phyloP scores from a whole-genome alignment of 2,329 filamentous ascomycete species.

The Monilinia polystroma region DNA sequence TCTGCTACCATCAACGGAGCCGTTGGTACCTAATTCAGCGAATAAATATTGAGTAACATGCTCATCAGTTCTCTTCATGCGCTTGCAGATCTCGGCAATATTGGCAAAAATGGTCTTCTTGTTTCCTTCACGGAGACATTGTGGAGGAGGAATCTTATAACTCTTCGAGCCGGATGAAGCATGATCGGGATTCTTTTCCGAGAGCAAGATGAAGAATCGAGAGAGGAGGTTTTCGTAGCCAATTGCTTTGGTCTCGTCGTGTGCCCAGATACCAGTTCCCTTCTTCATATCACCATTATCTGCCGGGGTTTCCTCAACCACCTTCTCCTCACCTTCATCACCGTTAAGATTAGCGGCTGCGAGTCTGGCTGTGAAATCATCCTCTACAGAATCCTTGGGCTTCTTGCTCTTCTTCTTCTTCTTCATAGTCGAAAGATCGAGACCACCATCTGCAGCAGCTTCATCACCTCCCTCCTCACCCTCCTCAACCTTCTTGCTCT shows the following conservation, averaged over 20 bases:
- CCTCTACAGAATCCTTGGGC: slow-evolving; percentile 40
- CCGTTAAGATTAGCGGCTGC: slow-evolving; percentile 40
- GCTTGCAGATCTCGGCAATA: slow-evolving; percentile 97
- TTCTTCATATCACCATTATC: slow-evolving; percentile 42
- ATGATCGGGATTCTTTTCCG: slow-evolving; percentile 96
- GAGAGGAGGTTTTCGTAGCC: slow-evolving; percentile 81
- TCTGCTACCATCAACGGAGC: slow-evolving; percentile 89
- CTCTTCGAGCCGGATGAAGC: slow-evolving; percentile 84
- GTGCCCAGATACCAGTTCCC: slow-evolving; percentile 43
- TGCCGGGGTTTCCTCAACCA: slow-evolving; percentile 31
- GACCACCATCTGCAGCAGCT: slow-evolving; percentile 49
- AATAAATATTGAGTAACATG: slow-evolving; percentile 97
- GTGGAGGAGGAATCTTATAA: slow-evolving; percentile 98
- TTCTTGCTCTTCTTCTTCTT: slow-evolving; percentile 43
- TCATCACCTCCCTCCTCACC: slow-evolving; percentile 60
- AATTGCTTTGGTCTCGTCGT: slow-evolving; percentile 52
- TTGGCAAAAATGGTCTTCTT: slow-evolving; percentile 99
- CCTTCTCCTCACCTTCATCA: slow-evolving; percentile 32
- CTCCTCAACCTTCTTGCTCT: slow-evolving; percentile 76
- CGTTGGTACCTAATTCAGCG: slow-evolving; percentile 95
- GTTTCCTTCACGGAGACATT: slow-evolving; percentile 99
- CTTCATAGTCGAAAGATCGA: slow-evolving; percentile 44
- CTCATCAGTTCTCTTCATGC: slow-evolving; percentile 98
- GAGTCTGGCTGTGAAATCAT: slow-evolving; percentile 40
- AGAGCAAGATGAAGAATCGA: slow-evolving; percentile 92